Evolutionary conservation across 352 stramenopile species (phyloP), one percentile per base, ranked within the genome.

Genomic region (Phytophthora hibernalis): DNA sequence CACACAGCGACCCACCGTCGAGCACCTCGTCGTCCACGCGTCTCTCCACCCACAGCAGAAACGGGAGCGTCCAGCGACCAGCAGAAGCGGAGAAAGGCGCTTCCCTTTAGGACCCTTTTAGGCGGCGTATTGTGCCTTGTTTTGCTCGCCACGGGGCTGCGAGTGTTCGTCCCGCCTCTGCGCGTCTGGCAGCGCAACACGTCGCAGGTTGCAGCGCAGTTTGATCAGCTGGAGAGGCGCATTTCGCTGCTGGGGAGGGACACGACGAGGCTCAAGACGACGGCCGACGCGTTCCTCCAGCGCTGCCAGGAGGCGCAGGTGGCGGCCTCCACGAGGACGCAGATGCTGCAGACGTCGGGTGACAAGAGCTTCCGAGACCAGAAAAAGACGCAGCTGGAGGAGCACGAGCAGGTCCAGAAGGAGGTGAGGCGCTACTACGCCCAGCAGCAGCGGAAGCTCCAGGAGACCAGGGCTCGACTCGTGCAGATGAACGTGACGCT

Each of bases 181-280:
- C 24, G 30, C 11, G 20, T 8, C 31, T 66, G 52, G 54, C 40
- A 16, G 9, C 42, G 11, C 13, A 64, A 40, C 10, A 47, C 16
- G 4, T 44, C 9, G 18, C 24, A 53, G 0, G 45, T 62, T 24
- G 30, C 51, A 31, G 28, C 30, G 37, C 66, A 72, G 12, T 75
- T 82, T 20, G 62, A 79, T 3, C 67, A 55, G 28, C 26, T 82
- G 56, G 70, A 77, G 51, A 70, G 38, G 31, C 71, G 52, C 13
- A 42, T 82, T 24, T 47, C 50, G 20, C 31, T 64, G 16, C 38
- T 79, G 21, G 42, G 44, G 18, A 60, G 40, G 15, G 58, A 77
- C 48, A 69, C 70, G 1, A 24, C n/a, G 31, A 56, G 45, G 11
- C 44, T 72, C 5, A 63, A 68, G 47, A 64, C 47, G 18, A 66